Evolutionary conservation across 768 basidiomycete genomes (phyloP), one percentile per base, ranked within the genome.

Genomic region (Russula griseocarnosa): DNA sequence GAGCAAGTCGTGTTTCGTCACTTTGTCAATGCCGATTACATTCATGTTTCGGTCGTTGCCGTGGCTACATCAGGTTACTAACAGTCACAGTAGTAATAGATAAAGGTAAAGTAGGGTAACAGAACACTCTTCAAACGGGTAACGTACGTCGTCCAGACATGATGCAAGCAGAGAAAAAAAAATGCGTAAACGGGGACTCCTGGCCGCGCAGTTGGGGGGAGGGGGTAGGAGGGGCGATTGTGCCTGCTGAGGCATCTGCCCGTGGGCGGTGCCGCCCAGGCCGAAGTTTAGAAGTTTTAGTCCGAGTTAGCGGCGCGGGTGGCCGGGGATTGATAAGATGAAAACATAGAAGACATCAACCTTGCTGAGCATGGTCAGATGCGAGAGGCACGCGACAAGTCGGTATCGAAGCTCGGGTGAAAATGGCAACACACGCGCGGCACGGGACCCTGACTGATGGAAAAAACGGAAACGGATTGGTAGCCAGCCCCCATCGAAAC

Each of bases 101-200:
- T 65, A 65, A 20, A n/a, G 20, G 59, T 61, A 61, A 61, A 65
- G 64, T 65, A 65, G 28, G 55, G 54, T 63, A 63, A 63, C 13
- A 20, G 11, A 36, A 55, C 5, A 18, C 30, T 53, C 22, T 51
- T 53, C 28, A 40, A 10, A 28, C 14, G 20, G 46, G 36, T 55
- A 65, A 34, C 54, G 64, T 65, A 57, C 59, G 60, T 56, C 59
- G 51, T 40, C 44, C 20, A 46, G 42, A 61, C 44, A 49, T 49
- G 34, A 51, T 46, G 60, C 28, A 36, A 51, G 49, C 38, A 26
- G 18, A 26, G 34, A 34, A 46, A 11, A 34, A 34, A 51, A 22
- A 30, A 5, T 16, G 34, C 6, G 42, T 13, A 56, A 49, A 47
- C 24, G 64, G 60, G n/a, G 16, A 38, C n/a, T 36, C 40, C 49